A percentile compares a stretch with the other conserved stretches of the same genome.
Evolutionary conservation across 2,329 filamentous ascomycete species (phyloP).

Genomic region (Ambrosiella xylebori): DNA sequence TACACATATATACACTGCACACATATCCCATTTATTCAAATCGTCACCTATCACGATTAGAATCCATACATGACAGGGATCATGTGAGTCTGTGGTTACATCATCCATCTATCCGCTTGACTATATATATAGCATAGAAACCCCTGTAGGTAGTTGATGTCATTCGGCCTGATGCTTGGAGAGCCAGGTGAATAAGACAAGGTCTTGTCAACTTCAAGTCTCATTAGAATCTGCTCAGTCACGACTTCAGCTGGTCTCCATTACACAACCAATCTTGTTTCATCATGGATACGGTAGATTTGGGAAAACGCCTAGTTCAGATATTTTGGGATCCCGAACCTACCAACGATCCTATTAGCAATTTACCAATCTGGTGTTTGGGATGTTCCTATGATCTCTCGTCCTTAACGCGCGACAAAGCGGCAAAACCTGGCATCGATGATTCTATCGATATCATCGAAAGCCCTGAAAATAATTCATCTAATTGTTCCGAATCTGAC

Average conservation of each 20-base stretch:
- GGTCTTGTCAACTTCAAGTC: not conserved
- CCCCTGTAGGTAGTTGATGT: conserved; percentile 7
- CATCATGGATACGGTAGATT: conserved; percentile 42
- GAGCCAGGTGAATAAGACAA: too few species aligned
- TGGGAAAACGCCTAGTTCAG: conserved; percentile 70
- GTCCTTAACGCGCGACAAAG: not conserved
- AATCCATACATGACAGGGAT: too few species aligned
- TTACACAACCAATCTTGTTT: not conserved
- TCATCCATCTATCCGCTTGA: not conserved
- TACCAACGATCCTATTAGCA: conserved; percentile 51
- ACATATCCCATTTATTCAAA: too few species aligned
- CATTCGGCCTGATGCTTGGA: not conserved
- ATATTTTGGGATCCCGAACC: conserved; percentile 87
- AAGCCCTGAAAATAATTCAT: too few species aligned
- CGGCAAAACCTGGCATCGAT: too few species aligned
- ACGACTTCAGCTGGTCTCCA: not conserved
- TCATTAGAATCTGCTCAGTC: not conserved
- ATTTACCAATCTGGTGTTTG: conserved; percentile 71
- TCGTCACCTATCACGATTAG: too few species aligned
- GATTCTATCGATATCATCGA: too few species aligned
- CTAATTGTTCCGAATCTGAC: too few species aligned
- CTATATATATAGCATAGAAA: too few species aligned
- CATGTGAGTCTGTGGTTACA: not conserved
- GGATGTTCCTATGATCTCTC: conserved; percentile 33
- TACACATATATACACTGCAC: too few species aligned